Conservation (phyloP, 257 asterid species). For the Solanum sejunctum region DNA sequence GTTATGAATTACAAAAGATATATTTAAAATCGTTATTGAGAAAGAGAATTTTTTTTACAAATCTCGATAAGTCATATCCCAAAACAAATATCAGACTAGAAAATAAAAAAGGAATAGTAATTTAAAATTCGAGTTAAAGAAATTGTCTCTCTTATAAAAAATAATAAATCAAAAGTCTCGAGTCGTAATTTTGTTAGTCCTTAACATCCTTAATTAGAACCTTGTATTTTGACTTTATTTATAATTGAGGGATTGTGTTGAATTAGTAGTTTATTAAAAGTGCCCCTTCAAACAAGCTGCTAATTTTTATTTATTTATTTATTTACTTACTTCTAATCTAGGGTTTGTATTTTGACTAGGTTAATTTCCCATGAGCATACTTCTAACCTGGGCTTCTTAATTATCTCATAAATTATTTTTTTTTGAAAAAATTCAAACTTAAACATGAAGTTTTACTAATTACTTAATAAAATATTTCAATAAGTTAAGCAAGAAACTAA, state of each 20-base stretch:
- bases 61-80: no score
- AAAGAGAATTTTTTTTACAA: no score
- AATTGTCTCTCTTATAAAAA: no score
- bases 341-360: not conserved
- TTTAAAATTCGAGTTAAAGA: no score
- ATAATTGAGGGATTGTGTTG: not conserved
- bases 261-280: not conserved
- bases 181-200: no score
- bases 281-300: not conserved
- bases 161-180: no score
- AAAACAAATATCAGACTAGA: no score
- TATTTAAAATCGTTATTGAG: no score
- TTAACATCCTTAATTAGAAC: no score
- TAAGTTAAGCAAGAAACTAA: not conserved
- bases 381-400: not conserved
- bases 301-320: not conserved
- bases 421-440: not conserved
- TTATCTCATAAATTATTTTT: not conserved
- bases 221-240: not conserved
- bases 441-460: not conserved
- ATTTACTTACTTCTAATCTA: not conserved
- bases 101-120: no score
- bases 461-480: not conserved
- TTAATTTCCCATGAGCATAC: not conserved
- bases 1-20: no score